Percentiles rank a stretch among this genome's conserved stretches.
Conservation (phyloP, 148 eudicot species). For the Beta vulgaris region DNA sequence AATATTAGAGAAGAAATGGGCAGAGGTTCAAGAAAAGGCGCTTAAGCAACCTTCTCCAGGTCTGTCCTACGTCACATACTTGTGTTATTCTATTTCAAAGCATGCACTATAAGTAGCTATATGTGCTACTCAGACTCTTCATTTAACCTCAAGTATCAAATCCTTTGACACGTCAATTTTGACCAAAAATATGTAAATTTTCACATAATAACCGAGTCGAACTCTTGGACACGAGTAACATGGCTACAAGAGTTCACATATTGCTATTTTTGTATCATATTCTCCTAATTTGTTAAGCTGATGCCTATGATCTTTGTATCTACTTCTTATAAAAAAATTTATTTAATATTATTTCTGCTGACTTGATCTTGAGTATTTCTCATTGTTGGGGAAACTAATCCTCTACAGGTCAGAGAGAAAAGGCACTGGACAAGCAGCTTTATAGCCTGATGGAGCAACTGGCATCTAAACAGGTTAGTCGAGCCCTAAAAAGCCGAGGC, state of each 20-base stretch:
- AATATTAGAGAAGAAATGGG: conserved; percentile 73
- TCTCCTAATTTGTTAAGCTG: background rate
- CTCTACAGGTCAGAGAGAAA: conserved; percentile 86
- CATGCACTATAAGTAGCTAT: background rate
- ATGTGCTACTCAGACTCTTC: no score
- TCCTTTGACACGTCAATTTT: no score
- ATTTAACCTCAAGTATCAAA: no score
- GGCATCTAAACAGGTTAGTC: conserved; percentile 79
- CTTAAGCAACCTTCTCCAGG: conserved; percentile 90
- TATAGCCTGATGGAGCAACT: conserved; percentile 93
- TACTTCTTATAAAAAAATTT: background rate
- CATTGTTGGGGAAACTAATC: conserved; percentile 11
- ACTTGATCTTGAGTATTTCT: background rate
- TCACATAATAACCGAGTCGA: no score
- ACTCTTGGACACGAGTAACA: no score
- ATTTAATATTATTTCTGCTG: background rate
- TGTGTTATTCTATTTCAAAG: background rate
- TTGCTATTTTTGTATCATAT: background rate
- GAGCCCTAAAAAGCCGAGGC: background rate
- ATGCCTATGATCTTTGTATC: background rate
- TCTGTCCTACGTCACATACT: conserved; percentile 22
- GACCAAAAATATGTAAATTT: no score
- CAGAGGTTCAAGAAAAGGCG: conserved; percentile 71
- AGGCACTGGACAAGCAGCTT: conserved; percentile 87
- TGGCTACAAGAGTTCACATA: background rate